Evolutionary conservation across 2,329 filamentous ascomycete genomes (phyloP), one percentile per base, ranked within the genome.

Genomic region (Diplodia seriata): DNA sequence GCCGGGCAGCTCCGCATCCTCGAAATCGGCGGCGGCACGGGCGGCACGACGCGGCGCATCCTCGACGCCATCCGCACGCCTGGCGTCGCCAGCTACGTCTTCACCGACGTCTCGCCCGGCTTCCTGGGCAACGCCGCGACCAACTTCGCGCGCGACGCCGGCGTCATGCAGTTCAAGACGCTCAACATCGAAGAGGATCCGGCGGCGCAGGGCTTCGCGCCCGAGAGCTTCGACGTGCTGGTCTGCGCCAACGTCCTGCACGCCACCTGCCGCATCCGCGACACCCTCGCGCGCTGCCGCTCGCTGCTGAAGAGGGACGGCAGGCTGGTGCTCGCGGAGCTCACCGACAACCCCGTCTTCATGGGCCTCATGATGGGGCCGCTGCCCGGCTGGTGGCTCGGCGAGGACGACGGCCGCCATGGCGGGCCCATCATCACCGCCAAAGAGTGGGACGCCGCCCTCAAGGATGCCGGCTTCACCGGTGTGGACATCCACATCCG

Each of bases 241-340:
- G 20, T 70, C 12, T 50, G 20, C 49, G 54, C 31, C 20, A 61
- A 69, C n/a, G 71, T 73, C 9, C 50, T 56, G 2, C 68, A 68
- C 12, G 71, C 71, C 1, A 71, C 69, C 0, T 12, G 36, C 1
- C 36, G 66, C 4, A 47, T 71, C 12, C 54, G 68, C 5, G 14
- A 66, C 7, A 69, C 71, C 0, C 15, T 74, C 29, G 2, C 18
- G 2, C 69, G 73, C 33, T 47, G 68, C 0, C 69, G 73, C 5
- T 36, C 49, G 11, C 63, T 76, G 1, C 68, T 76, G 0, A 72
- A 70, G 20, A 81, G 83, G 0, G 81, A 79, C 1, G 84, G 84
- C 0, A 78, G 81, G 23, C 71, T 86, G 0, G 33, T 85, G 70
- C 75, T 67, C 69, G 43, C 54, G 1, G 50, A 54, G 73, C 29